Evolutionary conservation across 495 filamentous ascomycete species (phyloP).

Genomic region (Penicillium paxilli): DNA sequence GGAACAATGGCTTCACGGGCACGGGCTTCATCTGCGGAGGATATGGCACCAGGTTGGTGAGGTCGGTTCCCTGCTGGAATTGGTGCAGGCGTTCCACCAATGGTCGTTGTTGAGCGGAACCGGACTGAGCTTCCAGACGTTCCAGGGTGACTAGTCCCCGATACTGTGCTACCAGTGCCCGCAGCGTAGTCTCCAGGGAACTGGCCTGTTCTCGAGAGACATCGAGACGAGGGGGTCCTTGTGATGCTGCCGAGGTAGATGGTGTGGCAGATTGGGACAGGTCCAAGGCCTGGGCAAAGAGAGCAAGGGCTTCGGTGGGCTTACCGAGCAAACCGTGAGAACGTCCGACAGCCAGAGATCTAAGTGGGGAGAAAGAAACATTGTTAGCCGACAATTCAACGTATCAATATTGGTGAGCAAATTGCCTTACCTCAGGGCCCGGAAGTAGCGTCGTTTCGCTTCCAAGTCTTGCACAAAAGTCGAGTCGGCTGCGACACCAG

Average conservation of each 20-base stretch:
- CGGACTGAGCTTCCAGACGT: constrained; percentile 45
- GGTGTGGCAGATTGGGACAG: constrained; percentile 42
- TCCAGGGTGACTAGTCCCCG: constrained; percentile 81
- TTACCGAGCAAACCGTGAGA: constrained; percentile 76
- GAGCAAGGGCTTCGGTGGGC: constrained; percentile 79
- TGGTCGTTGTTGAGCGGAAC: constrained; percentile 41
- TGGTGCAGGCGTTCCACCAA: constrained; percentile 72
- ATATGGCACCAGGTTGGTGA: constrained; percentile 79
- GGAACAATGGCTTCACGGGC: constrained; percentile 92
- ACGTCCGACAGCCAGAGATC: constrained; percentile 81
- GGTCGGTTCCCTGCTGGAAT: constrained; percentile 68
- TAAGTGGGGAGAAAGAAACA: too few relatives aligned
- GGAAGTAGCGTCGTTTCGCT: constrained; percentile 79
- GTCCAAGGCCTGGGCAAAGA: constrained; percentile 68
- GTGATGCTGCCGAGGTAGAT: constrained; percentile 27
- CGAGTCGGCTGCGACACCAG: constrained; percentile 87
- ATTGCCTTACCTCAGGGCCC: constrained; percentile 70
- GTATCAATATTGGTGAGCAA: constrained; percentile 6
- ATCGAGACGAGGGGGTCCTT: constrained; percentile 53
- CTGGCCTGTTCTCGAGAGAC: constrained; percentile 58
- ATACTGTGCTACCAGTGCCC: constrained; percentile 69
- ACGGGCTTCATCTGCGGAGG: constrained; percentile 80
- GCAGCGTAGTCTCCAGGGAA: constrained; percentile 59
- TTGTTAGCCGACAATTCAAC: too few relatives aligned
- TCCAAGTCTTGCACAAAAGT: constrained; percentile 73